These are phyloP conservation scores for Verticillium klebahnii DNA, from an alignment of 2,329 filamentous ascomycete species.

Conservation along the genomic window DNA sequence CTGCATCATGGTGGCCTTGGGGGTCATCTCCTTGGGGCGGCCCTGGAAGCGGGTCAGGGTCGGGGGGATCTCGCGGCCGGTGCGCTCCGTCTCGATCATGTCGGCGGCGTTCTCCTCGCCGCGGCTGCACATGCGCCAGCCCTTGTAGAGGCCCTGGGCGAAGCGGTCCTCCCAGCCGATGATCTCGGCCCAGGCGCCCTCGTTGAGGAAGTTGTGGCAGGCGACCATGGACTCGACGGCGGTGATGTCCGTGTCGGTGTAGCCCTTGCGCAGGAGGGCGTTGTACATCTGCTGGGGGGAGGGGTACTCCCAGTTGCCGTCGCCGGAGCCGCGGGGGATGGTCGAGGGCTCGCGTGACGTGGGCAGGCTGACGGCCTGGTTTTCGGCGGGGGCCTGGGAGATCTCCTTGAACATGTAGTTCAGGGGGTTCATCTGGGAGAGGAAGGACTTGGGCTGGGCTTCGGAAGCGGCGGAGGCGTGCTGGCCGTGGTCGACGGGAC, in stretches of 20 bases:
- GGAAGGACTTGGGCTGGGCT: constrained; percentile 35
- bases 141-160: constrained; percentile 63
- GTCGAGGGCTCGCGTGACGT: constrained; percentile 79
- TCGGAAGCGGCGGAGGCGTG: constrained; percentile 19
- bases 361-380: constrained; percentile 71
- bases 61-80: constrained; percentile 55
- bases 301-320: constrained; percentile 92
- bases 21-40: constrained; percentile 81
- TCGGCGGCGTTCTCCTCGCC: constrained; percentile 62
- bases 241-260: constrained; percentile 88
- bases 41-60: constrained; percentile 84
- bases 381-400: constrained; percentile 70
- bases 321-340: constrained; percentile 79
- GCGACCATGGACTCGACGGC: constrained; percentile 96
- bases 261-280: constrained; percentile 90
- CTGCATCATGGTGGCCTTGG: constrained; percentile 83
- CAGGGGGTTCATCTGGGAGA: constrained; percentile 61
- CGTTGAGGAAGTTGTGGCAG: constrained; percentile 96
- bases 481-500: constrained; percentile 40
- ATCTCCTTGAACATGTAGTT: constrained; percentile 95
- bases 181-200: constrained; percentile 95
- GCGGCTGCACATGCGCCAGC: constrained; percentile 68
- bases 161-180: constrained; percentile 91
- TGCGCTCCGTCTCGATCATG: constrained; percentile 43
- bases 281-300: constrained; percentile 99